Conservation (phyloP, 2,329 filamentous ascomycete genomes). For the Fusarium dlaminii region DNA sequence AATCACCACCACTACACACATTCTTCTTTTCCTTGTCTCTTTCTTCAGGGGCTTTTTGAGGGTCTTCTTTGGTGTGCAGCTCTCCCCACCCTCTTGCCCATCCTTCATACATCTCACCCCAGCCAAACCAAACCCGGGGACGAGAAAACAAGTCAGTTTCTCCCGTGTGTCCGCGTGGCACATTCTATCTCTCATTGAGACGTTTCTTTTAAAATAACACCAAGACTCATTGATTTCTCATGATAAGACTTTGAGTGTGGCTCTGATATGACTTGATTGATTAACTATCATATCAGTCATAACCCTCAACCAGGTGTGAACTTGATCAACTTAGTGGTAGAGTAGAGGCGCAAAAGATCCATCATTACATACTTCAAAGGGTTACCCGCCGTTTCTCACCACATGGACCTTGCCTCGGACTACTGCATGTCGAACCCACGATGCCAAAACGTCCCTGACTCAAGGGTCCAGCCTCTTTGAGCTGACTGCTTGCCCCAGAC, state of each 20-base stretch:
- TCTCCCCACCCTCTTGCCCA: constrained; percentile 4
- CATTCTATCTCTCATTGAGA: constrained; percentile 12
- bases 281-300: neutral
- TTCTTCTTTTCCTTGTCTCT: neutral
- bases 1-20: constrained; percentile 16
- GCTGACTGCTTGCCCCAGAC: neutral
- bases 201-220: neutral
- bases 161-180: constrained; percentile 36
- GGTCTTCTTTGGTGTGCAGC: constrained; percentile 24
- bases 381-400: constrained; percentile 35
- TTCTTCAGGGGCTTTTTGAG: constrained; percentile 24
- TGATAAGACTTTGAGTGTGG: neutral
- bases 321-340: neutral
- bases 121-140: constrained; percentile 28
- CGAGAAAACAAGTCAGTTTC: constrained; percentile 17
- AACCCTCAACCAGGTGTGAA: neutral
- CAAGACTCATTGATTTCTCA: neutral
- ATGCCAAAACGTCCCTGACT: constrained; percentile 34
- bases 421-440: constrained; percentile 28
- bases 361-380: constrained; percentile 31
- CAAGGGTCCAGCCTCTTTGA: constrained; percentile 31
- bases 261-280: neutral
- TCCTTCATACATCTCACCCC: constrained; percentile 20
- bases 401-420: constrained; percentile 22
- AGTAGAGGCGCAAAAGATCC: neutral